Conservation (phyloP, 2,329 filamentous ascomycete genomes). For the Daldinia sp. region DNA sequence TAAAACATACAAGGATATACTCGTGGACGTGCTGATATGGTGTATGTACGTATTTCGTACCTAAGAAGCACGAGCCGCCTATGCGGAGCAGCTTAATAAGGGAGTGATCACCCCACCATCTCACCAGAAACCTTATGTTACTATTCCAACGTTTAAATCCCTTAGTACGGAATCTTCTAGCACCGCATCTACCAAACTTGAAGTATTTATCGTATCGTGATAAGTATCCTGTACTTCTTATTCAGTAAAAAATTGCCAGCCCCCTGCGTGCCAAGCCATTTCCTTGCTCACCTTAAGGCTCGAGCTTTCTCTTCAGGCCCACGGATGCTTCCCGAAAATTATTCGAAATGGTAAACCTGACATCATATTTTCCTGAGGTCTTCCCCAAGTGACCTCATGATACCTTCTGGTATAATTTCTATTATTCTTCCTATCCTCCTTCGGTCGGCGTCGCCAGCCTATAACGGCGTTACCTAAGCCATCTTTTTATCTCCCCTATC, state of each 20-base stretch:
- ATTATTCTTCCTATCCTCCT: neutral
- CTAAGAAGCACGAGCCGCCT: conserved; percentile 25
- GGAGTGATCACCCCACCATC: conserved; percentile 32
- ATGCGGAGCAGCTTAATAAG: conserved; percentile 5
- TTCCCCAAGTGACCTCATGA: conserved; percentile 38
- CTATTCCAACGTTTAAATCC: neutral
- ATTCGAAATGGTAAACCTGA: conserved; percentile 23
- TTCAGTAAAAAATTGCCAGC: conserved; percentile 11
- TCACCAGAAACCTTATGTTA: conserved; percentile 11
- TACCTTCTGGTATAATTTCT: conserved; percentile 20
- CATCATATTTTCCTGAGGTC: conserved; percentile 26
- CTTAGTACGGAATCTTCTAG: neutral
- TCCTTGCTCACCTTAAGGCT: conserved; percentile 15
- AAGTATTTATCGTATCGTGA: neutral
- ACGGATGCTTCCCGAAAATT: conserved; percentile 34
- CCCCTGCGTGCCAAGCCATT: conserved; percentile 7
- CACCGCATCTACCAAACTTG: neutral
- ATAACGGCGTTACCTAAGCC: neutral
- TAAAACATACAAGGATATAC: too few species aligned
- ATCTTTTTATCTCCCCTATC: neutral
- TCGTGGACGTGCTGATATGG: neutral
- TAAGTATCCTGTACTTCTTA: conserved; percentile 16
- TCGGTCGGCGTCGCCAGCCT: conserved; percentile 11
- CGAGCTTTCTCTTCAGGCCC: conserved; percentile 18
- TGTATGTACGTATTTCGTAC: conserved; percentile 12